Conservation (phyloP, 2,329 filamentous ascomycete genomes). For the Microthyrium microscopicum region DNA sequence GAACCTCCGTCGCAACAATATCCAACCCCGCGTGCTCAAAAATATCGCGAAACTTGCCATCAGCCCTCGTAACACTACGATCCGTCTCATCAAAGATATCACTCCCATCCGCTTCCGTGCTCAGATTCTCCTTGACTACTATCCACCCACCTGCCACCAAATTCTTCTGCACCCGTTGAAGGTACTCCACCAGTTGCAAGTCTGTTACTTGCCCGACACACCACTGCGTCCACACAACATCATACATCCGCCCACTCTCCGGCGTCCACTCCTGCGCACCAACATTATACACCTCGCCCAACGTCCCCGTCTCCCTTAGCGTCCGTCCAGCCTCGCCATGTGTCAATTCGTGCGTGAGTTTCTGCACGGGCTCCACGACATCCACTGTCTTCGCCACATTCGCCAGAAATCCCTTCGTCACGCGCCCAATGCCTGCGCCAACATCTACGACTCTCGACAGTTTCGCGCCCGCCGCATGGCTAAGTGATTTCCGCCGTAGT, state of each 20-base stretch:
- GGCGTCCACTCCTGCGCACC: slow-evolving; percentile 58
- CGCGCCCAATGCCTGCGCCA: slow-evolving; percentile 60
- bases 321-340: slow-evolving; percentile 16
- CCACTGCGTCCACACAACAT: slow-evolving; percentile 84
- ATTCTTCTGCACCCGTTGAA: slow-evolving; percentile 37
- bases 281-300: slow-evolving; percentile 51
- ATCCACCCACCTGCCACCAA: slow-evolving; percentile 34
- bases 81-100: slow-evolving; percentile 65
- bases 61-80: slow-evolving; percentile 60
- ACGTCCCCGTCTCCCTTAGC: slow-evolving; percentile 26
- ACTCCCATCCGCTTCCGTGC: slow-evolving; percentile 29
- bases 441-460: slow-evolving; percentile 37
- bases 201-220: slow-evolving; percentile 73
- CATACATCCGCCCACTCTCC: slow-evolving; percentile 37
- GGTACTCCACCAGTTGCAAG: slow-evolving; percentile 48
- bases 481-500: slow-evolving; percentile 30
- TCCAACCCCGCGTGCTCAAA: slow-evolving; percentile 54
- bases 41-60: slow-evolving; percentile 51
- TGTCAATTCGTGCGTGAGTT: slow-evolving; percentile 53
- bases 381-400: slow-evolving; percentile 57
- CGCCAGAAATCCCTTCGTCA: slow-evolving; percentile 63
- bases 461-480: slow-evolving; percentile 11
- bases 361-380: slow-evolving; percentile 67
- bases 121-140: slow-evolving; percentile 69
- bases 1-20: slow-evolving; percentile 53